phyloP scores from a whole-genome alignment of 2,329 filamentous ascomycete species.

The Monosporascus sp. region DNA sequence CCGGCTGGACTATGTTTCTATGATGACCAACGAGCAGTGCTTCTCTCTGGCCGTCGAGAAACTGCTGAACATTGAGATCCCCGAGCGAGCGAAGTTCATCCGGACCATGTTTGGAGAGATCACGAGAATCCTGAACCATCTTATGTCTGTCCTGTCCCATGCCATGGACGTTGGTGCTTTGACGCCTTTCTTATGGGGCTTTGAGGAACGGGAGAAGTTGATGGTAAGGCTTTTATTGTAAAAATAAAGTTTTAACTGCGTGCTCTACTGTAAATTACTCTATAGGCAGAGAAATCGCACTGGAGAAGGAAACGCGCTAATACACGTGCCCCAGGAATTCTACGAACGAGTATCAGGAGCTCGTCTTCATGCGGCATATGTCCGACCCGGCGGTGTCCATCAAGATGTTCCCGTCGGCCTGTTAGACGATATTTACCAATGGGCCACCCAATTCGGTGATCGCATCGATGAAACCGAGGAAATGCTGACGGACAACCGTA shows the following conservation, averaged over 20 bases:
- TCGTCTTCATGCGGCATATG: constrained; percentile 93
- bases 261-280: not conserved
- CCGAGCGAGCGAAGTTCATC: constrained; percentile 94
- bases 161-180: constrained; percentile 98
- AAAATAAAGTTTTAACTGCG: not conserved
- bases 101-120: constrained; percentile 93
- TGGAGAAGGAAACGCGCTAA: constrained; percentile 3
- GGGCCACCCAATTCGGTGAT: constrained; percentile 98
- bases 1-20: constrained; percentile 96
- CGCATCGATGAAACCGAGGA: constrained; percentile 98
- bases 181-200: constrained; percentile 98
- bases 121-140: constrained; percentile 89
- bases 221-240: constrained; percentile 64
- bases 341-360: constrained; percentile 98
- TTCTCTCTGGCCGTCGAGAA: constrained; percentile 96
- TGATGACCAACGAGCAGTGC: constrained; percentile 99
- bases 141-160: constrained; percentile 96
- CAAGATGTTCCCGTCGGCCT: constrained; percentile 92
- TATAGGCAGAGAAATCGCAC: constrained; percentile 5
- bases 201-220: constrained; percentile 98
- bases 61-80: constrained; percentile 93
- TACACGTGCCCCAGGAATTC: constrained; percentile 68
- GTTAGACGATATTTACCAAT: constrained; percentile 98
- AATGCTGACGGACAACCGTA: constrained; percentile 97
- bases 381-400: constrained; percentile 92